These are phyloP conservation scores for Vanderwaltozyma verrucispora DNA, from an alignment of 805 yeast species.

Conservation along the genomic window DNA sequence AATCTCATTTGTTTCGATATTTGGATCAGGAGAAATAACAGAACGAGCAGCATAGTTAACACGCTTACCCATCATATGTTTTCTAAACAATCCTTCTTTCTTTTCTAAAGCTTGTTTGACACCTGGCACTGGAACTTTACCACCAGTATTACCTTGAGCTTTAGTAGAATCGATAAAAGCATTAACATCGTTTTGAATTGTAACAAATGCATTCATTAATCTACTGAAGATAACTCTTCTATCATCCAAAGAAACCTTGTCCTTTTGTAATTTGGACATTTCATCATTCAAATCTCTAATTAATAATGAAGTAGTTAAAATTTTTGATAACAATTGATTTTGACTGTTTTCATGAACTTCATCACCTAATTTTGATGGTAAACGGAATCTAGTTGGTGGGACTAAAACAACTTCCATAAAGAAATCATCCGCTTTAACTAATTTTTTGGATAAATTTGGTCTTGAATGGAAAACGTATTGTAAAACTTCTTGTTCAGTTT, in stretches of 20 bases:
- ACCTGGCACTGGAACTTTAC: constrained; percentile 75
- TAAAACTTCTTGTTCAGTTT: constrained; percentile 57
- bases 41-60: constrained; percentile 98
- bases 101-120: constrained; percentile 95
- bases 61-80: constrained; percentile 99
- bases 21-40: constrained; percentile 98
- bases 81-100: constrained; percentile 96
- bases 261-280: constrained; percentile 50
- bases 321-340: constrained; percentile 74
- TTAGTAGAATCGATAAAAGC: constrained; percentile 88
- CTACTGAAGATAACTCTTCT: constrained; percentile 72
- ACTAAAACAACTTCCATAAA: constrained; percentile 83
- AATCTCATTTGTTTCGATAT: constrained; percentile 92
- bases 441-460: constrained; percentile 42
- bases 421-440: constrained; percentile 66
- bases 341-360: constrained; percentile 91
- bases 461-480: constrained; percentile 72
- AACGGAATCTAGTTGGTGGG: constrained; percentile 93
- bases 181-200: constrained; percentile 90
- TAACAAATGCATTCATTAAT: constrained; percentile 91
- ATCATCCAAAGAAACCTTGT: constrained; percentile 54
- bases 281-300: constrained; percentile 88
- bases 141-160: constrained; percentile 63
- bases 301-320: constrained; percentile 66
- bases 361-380: constrained; percentile 95